These are phyloP conservation scores for Plectosphaerella sp. DNA, from an alignment of 2,329 filamentous ascomycete genomes.

Conservation along the genomic window DNA sequence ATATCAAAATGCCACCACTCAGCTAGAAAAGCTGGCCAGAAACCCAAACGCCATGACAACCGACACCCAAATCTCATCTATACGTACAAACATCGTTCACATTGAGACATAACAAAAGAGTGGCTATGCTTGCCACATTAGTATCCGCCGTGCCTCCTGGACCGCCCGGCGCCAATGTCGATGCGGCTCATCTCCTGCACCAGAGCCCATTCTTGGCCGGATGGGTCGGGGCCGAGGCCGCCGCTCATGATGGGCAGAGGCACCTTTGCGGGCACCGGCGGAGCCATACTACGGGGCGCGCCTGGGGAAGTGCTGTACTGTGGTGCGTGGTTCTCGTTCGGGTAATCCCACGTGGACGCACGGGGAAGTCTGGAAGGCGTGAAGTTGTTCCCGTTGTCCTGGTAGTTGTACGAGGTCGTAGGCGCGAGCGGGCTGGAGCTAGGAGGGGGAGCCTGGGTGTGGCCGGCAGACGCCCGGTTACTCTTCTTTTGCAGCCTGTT, in stretches of 20 bases:
- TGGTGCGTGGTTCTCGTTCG: constrained; percentile 47
- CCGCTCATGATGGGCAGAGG: constrained; percentile 49
- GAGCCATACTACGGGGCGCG: constrained; percentile 23
- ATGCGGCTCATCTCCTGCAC: constrained; percentile 68
- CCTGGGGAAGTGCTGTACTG: constrained; percentile 24
- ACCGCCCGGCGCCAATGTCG: constrained; percentile 58
- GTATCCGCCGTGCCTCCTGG: constrained; percentile 44
- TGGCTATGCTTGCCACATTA: constrained; percentile 13
- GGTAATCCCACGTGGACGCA: constrained; percentile 48
- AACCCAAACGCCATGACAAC: background rate
- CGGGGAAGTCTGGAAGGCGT: constrained; percentile 39
- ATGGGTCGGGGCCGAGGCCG: constrained; percentile 20
- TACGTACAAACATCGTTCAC: background rate
- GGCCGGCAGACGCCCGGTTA: constrained; percentile 38
- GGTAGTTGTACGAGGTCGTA: constrained; percentile 46
- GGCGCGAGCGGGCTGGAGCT: constrained; percentile 47
- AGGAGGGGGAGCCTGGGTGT: constrained; percentile 29
- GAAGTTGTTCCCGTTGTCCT: constrained; percentile 35
- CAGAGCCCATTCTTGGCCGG: constrained; percentile 49
- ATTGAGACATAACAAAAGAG: background rate
- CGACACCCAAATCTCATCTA: background rate
- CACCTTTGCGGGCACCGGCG: constrained; percentile 68
- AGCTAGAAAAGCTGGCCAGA: background rate
- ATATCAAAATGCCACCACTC: no score
- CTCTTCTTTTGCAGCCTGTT: constrained; percentile 64